Evolutionary conservation across 371 early-diverging fungal genomes (phyloP), one percentile per base, ranked within the genome.

Genomic region (Circinella minor): DNA sequence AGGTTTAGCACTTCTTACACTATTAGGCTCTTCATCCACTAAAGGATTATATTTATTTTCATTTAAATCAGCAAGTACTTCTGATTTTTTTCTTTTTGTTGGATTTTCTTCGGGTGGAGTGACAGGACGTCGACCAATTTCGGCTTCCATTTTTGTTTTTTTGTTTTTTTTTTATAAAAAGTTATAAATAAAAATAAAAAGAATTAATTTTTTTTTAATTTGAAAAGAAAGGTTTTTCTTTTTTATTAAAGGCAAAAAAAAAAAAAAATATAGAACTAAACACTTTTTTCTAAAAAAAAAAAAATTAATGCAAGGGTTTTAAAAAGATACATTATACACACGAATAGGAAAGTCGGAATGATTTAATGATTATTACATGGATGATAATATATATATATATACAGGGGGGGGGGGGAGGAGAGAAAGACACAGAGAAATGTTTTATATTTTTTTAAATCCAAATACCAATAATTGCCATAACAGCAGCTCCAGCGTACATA

Each of bases 381-480:
- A 54, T 18, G 54, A 13, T 13, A 62, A 57, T 36, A 9, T 43
- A 3, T 9, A 43, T 6, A 3, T 43, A 43, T 43, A 43, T 11
- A 43, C 6, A 11, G 3, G 43, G 11, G 43, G 43, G 43, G 43
- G 3, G 11, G 11, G 43, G 43, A 43, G 43, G 43, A 43, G 6
- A 43, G 43, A 27, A 27, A 27, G 27, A 27, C 2, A 27, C 27
- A 27, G 27, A 2, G 27, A 27, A 27, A 27, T 43, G 11, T 1
- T 1, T 43, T 39, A 37, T 60, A 4, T 47, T 36, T 2, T 18
- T 36, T 43, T 83, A 91, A 3, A 89, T 89, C 90, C 91, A 92
- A 34, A 80, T 80, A 55, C 91, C 93, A 51, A 93, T 78, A 34
- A 90, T 68, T 0, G 92, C 88, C 93, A 93, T 93, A 48, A 81